phyloP scores from a whole-genome alignment of 805 yeast species.

The Millerozyma miso region DNA sequence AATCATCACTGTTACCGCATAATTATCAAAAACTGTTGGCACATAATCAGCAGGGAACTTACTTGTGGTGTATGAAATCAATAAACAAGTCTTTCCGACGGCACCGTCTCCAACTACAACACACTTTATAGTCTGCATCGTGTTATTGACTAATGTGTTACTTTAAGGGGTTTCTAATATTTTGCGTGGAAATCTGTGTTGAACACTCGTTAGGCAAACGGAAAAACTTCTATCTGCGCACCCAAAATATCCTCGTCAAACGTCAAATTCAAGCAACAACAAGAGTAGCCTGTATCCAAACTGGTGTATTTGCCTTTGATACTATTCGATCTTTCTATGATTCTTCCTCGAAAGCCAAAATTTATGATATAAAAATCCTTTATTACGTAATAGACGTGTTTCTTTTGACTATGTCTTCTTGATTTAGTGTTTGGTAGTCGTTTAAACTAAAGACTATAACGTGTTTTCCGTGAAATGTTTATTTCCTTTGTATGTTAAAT shows the following conservation, averaged over 20 bases:
- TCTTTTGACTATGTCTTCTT: not conserved
- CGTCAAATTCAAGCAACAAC: not conserved
- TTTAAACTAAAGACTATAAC: not conserved
- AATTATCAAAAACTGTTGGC: conserved; percentile 96
- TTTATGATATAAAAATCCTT: not conserved
- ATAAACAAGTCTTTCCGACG: conserved; percentile 93
- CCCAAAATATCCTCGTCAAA: not conserved
- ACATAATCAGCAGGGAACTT: conserved; percentile 98
- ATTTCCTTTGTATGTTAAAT: not conserved
- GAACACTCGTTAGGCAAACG: not conserved
- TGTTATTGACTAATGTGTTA: not conserved
- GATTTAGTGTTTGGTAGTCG: not conserved
- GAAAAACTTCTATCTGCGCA: not conserved
- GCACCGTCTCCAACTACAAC: conserved; percentile 99
- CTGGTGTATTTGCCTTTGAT: not conserved
- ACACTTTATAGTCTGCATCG: conserved; percentile 73
- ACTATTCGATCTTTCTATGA: not conserved
- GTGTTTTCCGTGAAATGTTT: not conserved
- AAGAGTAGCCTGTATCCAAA: not conserved
- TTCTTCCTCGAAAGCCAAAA: not conserved
- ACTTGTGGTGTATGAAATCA: conserved; percentile 93
- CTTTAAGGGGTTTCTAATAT: not conserved
- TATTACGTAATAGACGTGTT: not conserved
- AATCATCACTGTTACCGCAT: conserved; percentile 91
- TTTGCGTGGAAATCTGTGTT: not conserved